Base-by-base conservation (phyloP, 768 basidiomycete genomes). In the Trichaptum fuscoviolaceum region DNA sequence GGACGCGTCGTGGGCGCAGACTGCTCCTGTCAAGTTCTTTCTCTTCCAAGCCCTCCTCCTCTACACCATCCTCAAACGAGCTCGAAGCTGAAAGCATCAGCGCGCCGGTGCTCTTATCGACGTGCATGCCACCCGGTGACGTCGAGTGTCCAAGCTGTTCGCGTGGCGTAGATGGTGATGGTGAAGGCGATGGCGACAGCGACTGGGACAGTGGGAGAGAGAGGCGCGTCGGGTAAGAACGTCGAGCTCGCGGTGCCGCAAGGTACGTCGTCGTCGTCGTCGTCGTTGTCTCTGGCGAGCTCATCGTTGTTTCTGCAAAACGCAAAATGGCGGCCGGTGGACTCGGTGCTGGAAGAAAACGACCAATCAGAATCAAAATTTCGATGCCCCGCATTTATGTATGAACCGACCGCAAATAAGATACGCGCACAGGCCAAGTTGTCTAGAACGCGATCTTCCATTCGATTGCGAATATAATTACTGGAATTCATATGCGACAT, bases 181-280 rank as follows among this genome's bases (percentile, higher is more conserved):
- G 90, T 78, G 63, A 87, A 78, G 69, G 78, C 89, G 7, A 89
- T 90, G 66, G 89, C 89, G 10, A 91, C 68, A 1, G 66, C 59
- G 26, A 82, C 85, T 6, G 85, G 74, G 70, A 87, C 86, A 7
- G 90, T 87, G 74, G 90, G 88, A 52, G 89, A 72, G 1, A 88
- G 89, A 63, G 89, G 80, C 27, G 82, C 81, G 71, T 88, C 87
- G 7, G 80, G 42, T 52, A 52, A 20, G 42, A 12, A 12, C 42
- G 42, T 4, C 42, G 42, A 20, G 42, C 6, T 4, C 42, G 42
- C 42, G 42, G 42, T 52, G 42, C n/a, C n/a, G n/a, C 42, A 20
- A 52, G 42, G 42, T 15, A 20, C 42, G 42, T 20, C 42, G 42
- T 52, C 85, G 64, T 91, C 89, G 10, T 78, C 77, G 68, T 85